Evolutionary conservation across 345 rosid genomes (phyloP).

Genomic region (Lagerstroemia speciosa): DNA sequence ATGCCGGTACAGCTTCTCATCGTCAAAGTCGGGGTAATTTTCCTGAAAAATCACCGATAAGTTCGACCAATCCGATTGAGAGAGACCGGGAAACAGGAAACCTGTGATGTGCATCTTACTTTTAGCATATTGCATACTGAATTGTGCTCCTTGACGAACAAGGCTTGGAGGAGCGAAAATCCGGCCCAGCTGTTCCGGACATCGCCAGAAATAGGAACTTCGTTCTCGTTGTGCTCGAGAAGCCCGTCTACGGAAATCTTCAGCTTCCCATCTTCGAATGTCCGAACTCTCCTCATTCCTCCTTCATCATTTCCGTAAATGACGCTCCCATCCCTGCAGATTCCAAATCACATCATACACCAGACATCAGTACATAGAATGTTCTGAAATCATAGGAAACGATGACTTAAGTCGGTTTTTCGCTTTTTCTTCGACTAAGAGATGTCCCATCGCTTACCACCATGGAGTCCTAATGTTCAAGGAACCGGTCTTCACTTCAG

Average conservation of each 20-base stretch:
- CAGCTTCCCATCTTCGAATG: slow-evolving; percentile 65
- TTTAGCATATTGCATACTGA: slow-evolving; percentile 55
- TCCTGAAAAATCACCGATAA: background rate
- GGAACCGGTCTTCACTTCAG: slow-evolving; percentile 28
- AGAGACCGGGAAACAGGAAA: background rate
- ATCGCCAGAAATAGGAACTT: slow-evolving; percentile 67
- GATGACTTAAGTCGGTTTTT: background rate
- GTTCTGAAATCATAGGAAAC: background rate
- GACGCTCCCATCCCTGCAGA: slow-evolving; percentile 64
- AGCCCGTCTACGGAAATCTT: slow-evolving; percentile 44
- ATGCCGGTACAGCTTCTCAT: slow-evolving; percentile 49
- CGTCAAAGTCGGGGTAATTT: slow-evolving; percentile 32
- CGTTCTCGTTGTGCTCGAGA: slow-evolving; percentile 46
- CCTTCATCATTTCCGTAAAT: slow-evolving; percentile 58
- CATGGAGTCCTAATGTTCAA: slow-evolving; percentile 70
- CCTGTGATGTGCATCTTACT: slow-evolving; percentile 19
- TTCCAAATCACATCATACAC: background rate
- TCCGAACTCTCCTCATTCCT: slow-evolving; percentile 59
- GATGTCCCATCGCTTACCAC: slow-evolving; percentile 34
- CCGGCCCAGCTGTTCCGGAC: slow-evolving; percentile 79
- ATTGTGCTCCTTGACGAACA: slow-evolving; percentile 66
- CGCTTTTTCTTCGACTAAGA: no score
- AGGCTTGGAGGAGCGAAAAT: slow-evolving; percentile 59
- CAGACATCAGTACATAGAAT: background rate
- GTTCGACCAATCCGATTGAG: background rate